Conservation (phyloP, 306 rosid genomes). For the Sicyos baderoa region DNA sequence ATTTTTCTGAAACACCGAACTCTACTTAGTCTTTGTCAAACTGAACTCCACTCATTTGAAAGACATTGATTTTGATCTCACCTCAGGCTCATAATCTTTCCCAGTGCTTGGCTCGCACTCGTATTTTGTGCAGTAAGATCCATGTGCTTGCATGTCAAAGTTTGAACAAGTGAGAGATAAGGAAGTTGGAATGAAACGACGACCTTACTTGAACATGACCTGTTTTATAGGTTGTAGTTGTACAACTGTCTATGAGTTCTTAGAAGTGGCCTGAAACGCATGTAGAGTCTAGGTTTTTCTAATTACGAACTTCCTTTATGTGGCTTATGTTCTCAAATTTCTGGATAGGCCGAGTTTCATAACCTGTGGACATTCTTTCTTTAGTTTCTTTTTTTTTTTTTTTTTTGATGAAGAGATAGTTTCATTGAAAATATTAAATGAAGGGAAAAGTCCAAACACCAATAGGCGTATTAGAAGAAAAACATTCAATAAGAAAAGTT, state of each 20-base stretch:
- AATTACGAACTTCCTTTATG: neutral
- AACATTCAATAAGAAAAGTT: too few species aligned
- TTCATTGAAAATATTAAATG: too few species aligned
- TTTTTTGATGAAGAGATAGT: too few species aligned
- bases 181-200: neutral
- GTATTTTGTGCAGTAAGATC: slow-evolving; percentile 9
- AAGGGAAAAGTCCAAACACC: too few species aligned
- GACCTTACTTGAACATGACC: too few species aligned
- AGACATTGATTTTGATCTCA: neutral
- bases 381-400: neutral
- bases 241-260: too few species aligned
- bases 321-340: neutral
- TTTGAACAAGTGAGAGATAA: neutral
- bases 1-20: neutral
- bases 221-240: too few species aligned
- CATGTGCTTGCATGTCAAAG: neutral
- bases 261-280: neutral
- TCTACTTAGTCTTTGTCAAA: neutral
- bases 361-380: neutral
- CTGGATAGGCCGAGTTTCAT: neutral
- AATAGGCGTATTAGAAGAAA: too few species aligned
- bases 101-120: neutral
- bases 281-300: slow-evolving; percentile 4
- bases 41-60: neutral
- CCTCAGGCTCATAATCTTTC: neutral